Evolutionary conservation across 495 filamentous ascomycete genomes (phyloP).

Genomic region (Hyaloscypha hepaticicola): DNA sequence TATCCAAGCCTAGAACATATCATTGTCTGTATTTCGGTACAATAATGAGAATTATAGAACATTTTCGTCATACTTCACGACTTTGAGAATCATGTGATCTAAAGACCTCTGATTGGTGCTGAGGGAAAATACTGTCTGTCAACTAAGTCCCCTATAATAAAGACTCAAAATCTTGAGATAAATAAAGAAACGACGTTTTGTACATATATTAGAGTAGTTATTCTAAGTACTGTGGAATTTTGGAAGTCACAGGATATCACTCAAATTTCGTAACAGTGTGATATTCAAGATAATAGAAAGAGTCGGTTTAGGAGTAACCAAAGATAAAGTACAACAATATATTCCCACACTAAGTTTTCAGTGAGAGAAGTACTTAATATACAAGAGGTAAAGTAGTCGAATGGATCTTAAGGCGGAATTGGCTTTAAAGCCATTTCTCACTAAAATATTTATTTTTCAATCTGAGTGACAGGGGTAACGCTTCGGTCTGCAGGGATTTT

Average conservation of each 20-base stretch:
- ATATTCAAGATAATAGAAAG: constrained; percentile 6
- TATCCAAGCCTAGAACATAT: no score
- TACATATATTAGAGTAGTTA: constrained; percentile 12
- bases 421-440: background rate
- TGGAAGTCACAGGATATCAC: constrained; percentile 8
- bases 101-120: no score
- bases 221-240: constrained; percentile 13
- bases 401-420: constrained; percentile 9
- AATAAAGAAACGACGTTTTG: constrained; percentile 14
- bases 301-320: background rate
- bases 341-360: constrained; percentile 10
- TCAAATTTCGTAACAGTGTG: constrained; percentile 5
- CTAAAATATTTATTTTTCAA: constrained; percentile 11
- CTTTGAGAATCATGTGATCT: no score
- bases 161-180: constrained; percentile 9
- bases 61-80: no score
- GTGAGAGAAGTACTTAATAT: constrained; percentile 8
- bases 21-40: no score
- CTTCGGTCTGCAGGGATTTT: constrained; percentile 20
- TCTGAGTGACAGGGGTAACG: constrained; percentile 13
- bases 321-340: constrained; percentile 13
- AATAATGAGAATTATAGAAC: no score
- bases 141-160: background rate
- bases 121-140: no score
- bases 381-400: constrained; percentile 11